A percentile compares a stretch with the other conserved stretches of the same genome.
Conservation (phyloP, 169 alveolate species). For the Eimeria maxima region DNA sequence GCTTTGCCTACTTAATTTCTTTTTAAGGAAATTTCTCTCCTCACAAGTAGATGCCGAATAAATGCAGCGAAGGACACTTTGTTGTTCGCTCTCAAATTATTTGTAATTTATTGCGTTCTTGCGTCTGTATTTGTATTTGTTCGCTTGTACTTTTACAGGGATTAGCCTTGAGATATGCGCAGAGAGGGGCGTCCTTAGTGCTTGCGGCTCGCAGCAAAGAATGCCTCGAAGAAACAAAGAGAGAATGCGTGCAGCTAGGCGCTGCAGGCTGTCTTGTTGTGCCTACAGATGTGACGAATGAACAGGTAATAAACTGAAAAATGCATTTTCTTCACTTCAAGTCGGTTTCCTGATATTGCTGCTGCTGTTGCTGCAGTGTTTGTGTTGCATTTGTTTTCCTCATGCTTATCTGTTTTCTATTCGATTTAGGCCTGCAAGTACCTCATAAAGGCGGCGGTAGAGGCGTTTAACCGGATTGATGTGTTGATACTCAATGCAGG, state of each 20-base stretch:
- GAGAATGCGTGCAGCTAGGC: background rate
- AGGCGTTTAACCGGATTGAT: no score
- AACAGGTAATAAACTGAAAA: background rate
- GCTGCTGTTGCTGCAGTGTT: background rate
- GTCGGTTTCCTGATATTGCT: no score
- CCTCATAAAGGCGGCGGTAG: no score
- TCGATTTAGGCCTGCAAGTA: no score
- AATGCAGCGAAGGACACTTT: background rate
- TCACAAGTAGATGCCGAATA: no score
- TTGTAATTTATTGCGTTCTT: background rate
- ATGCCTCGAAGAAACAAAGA: background rate
- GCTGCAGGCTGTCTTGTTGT: conserved; percentile 6
- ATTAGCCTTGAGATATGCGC: background rate
- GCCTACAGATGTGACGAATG: conserved; percentile 25
- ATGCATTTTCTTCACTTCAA: background rate
- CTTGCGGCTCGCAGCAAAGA: background rate
- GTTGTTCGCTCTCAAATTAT: background rate
- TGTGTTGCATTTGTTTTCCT: background rate
- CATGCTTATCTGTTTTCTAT: no score
- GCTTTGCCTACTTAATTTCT: no score
- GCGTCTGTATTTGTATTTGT: no score
- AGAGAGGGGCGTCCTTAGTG: background rate
- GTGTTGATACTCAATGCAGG: background rate
- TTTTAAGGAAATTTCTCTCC: no score
- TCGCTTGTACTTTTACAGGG: background rate